Conservation (phyloP, 139 green algal species). For the Haematococcus lacustris region DNA sequence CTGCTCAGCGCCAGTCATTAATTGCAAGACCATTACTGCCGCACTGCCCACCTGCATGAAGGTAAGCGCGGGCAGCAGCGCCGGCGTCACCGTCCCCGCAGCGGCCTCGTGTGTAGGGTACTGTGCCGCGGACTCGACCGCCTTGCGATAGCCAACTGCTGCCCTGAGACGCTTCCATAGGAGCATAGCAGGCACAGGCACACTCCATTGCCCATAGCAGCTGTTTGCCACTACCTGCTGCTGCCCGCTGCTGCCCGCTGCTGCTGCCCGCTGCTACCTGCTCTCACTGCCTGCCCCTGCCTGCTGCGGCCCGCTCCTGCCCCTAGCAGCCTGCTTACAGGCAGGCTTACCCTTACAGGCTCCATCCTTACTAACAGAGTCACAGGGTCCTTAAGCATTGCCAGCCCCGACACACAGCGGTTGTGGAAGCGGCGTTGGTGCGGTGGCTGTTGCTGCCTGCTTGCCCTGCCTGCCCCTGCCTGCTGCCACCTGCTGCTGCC, state of each 20-base stretch:
- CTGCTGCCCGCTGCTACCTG: neutral
- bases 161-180: neutral
- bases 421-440: too few species aligned
- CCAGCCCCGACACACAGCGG: too few species aligned
- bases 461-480: too few species aligned
- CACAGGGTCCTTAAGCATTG: too few species aligned
- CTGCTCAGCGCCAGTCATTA: too few species aligned
- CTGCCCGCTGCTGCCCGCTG: neutral
- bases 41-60: slow-evolving; percentile 15
- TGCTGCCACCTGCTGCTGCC: too few species aligned
- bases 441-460: too few species aligned
- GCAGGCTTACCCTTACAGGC: too few species aligned
- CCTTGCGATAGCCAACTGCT: neutral
- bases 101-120: slow-evolving; percentile 2
- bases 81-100: slow-evolving; percentile 15
- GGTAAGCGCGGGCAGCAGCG: slow-evolving; percentile 18
- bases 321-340: neutral
- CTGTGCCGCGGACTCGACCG: neutral
- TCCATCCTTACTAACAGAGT: neutral
- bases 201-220: neutral
- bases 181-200: neutral
- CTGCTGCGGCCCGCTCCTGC: neutral
- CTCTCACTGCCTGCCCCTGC: too few species aligned
- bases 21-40: neutral
- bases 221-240: neutral